These are phyloP conservation scores for Halophytophthora batemanensis DNA, from an alignment of 352 stramenopile species.

Conservation along the genomic window DNA sequence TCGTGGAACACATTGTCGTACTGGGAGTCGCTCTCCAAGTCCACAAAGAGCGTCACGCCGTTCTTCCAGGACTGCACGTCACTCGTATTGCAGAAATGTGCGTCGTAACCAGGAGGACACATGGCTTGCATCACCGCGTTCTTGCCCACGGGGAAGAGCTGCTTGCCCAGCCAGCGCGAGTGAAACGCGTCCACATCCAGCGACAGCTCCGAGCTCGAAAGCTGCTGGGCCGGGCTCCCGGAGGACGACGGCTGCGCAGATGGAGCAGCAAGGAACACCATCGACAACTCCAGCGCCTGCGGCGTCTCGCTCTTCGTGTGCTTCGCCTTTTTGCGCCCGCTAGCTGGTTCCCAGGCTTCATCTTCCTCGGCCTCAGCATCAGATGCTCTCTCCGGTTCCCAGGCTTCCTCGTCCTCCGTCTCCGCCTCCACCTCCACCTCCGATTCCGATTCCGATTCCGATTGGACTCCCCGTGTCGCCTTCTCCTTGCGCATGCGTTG, in stretches of 20 bases:
- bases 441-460: too few relatives aligned
- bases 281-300: slow-evolving; percentile 1
- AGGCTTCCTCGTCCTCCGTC: too few relatives aligned
- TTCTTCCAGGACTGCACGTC: slow-evolving; percentile 55
- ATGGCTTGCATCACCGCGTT: slow-evolving; percentile 44
- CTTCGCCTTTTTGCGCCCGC: too few relatives aligned
- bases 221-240: slow-evolving; percentile 6
- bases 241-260: not conserved
- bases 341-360: too few relatives aligned
- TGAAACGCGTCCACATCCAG: slow-evolving; percentile 48
- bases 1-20: slow-evolving; percentile 58
- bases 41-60: slow-evolving; percentile 53
- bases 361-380: too few relatives aligned
- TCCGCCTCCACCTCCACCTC: too few relatives aligned
- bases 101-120: slow-evolving; percentile 25
- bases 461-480: too few relatives aligned
- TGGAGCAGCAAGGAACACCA: not conserved
- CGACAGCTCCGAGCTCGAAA: slow-evolving; percentile 25
- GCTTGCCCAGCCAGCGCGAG: slow-evolving; percentile 39
- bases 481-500: too few relatives aligned
- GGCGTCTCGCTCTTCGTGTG: slow-evolving; percentile 2
- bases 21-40: slow-evolving; percentile 23
- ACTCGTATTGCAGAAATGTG: slow-evolving; percentile 39
- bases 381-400: too few relatives aligned
- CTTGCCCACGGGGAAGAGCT: slow-evolving; percentile 53